phyloP scores from a whole-genome alignment of 2,329 filamentous ascomycete genomes.

The Orbilia quercus region DNA sequence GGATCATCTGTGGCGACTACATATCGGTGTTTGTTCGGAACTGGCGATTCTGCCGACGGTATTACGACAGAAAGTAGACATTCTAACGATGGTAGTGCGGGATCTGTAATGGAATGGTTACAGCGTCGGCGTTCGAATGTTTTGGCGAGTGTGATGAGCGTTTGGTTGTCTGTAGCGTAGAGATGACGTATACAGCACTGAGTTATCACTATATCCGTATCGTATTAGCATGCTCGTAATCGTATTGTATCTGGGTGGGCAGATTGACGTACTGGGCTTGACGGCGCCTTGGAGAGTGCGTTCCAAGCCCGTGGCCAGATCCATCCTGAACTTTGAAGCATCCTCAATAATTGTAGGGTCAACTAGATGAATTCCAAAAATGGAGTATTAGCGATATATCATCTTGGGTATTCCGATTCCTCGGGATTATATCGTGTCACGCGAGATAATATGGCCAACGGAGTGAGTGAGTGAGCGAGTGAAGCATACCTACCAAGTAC shows the following conservation, averaged over 20 bases:
- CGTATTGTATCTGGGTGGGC: neutral
- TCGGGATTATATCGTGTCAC: neutral
- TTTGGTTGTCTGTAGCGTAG: slow-evolving; percentile 69
- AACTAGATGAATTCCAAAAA: slow-evolving; percentile 66
- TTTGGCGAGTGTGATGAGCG: slow-evolving; percentile 80
- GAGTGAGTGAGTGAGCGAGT: slow-evolving; percentile 19
- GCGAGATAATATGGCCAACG: neutral
- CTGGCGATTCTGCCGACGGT: slow-evolving; percentile 68
- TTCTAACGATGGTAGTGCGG: slow-evolving; percentile 75
- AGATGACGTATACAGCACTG: slow-evolving; percentile 84
- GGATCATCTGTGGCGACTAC: slow-evolving; percentile 79
- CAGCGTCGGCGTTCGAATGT: slow-evolving; percentile 79
- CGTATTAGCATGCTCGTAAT: no score
- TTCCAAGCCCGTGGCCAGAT: slow-evolving; percentile 79
- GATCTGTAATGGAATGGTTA: slow-evolving; percentile 78
- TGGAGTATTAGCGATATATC: neutral
- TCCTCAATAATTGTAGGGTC: slow-evolving; percentile 87
- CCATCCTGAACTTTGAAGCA: slow-evolving; percentile 86
- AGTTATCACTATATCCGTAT: slow-evolving; percentile 72
- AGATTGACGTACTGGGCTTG: slow-evolving; percentile 76
- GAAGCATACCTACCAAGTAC: slow-evolving; percentile 71
- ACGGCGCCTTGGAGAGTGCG: slow-evolving; percentile 86
- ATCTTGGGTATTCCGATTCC: neutral
- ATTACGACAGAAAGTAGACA: slow-evolving; percentile 82
- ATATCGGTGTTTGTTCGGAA: slow-evolving; percentile 78